Evolutionary conservation across 2,329 filamentous ascomycete genomes (phyloP), one percentile per base, ranked within the genome.

Genomic region (Lachnellula occidentalis): DNA sequence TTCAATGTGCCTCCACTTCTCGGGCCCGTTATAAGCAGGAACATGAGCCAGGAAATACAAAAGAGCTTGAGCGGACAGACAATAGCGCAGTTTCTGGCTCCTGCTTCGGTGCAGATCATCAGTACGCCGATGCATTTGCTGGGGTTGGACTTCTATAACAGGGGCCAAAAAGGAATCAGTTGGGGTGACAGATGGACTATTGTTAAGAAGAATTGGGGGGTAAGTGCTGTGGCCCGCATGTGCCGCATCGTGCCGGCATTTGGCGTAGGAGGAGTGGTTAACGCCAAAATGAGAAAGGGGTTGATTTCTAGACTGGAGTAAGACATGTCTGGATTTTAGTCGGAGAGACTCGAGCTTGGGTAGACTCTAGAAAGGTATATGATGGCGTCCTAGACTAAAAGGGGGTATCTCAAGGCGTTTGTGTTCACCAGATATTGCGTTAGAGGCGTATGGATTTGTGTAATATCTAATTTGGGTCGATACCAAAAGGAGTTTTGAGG

Each of bases 1-100:
- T 97, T 96, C 79, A 96, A 96, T 69, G 75, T 96, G 2, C 92
- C 92, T 0, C 82, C 89, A 0, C 67, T 94, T 2, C 76, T 96
- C 9, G 89, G 88, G 0, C 90, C 90, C 0, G 71, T 75, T 5
- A 74, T 96, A 19, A 81, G 78, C 14, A 72, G 78, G 17, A 74
- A 76, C 27, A 66, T 87, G 58, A 73, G 68, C 48, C 75, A 78
- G 53, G 79, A 80, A 58, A 70, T 84, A 34, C 73, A 83, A 15
- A 74, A 67, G 48, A 64, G 56, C 19, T 59, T 82, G 31, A 77
- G 74, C 19, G 81, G 81, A n/a, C 72, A 78, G 60, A 83, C 81
- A 0, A 62, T 87, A 3, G 89, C 90, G 24, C 91, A 96, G 71
- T 94, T 95, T 67, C 70, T 83, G 1, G 88, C 88, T 11, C 91